Conservation (phyloP, 176 grass and related monocot species). For the Cocos nucifera region DNA sequence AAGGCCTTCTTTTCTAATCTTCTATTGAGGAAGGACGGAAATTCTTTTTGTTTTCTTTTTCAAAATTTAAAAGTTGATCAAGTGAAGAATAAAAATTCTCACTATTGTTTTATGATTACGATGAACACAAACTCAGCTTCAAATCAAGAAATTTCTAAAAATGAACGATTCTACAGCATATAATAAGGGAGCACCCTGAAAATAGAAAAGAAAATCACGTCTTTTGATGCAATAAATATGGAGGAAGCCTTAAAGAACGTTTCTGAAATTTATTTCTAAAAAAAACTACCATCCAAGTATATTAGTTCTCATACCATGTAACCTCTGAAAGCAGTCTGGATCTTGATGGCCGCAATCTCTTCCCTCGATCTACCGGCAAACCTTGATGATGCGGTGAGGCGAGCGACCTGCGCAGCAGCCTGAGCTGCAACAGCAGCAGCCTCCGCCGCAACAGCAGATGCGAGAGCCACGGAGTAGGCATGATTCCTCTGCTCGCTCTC, state of each 20-base stretch:
- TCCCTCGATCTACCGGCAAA: conserved; percentile 35
- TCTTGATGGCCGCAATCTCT: conserved; percentile 66
- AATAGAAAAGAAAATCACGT: too few species aligned
- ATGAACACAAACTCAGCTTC: too few species aligned
- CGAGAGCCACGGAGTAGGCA: conserved; percentile 7
- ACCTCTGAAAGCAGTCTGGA: conserved; percentile 79
- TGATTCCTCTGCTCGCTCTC: conserved; percentile 17
- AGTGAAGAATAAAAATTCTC: too few species aligned
- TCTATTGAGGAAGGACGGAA: too few species aligned
- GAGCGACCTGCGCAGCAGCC: conserved; percentile 12
- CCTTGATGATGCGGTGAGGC: conserved; percentile 25
- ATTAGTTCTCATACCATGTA: conserved; percentile 47
- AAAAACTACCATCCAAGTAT: too few species aligned
- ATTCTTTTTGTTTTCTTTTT: too few species aligned
- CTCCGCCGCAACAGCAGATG: conserved; percentile 16
- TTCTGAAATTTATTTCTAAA: neutral
- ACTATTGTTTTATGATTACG: too few species aligned
- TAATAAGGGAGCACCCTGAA: too few species aligned
- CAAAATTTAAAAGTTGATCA: too few species aligned
- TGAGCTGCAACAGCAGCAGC: conserved; percentile 14
- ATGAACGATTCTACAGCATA: too few species aligned
- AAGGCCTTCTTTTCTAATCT: too few species aligned
- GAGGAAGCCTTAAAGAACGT: neutral
- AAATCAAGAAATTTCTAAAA: too few species aligned
- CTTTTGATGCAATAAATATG: neutral